Base-by-base conservation (phyloP, 1,139 yeast genomes). In the Debaryomycetaceae sp. region DNA sequence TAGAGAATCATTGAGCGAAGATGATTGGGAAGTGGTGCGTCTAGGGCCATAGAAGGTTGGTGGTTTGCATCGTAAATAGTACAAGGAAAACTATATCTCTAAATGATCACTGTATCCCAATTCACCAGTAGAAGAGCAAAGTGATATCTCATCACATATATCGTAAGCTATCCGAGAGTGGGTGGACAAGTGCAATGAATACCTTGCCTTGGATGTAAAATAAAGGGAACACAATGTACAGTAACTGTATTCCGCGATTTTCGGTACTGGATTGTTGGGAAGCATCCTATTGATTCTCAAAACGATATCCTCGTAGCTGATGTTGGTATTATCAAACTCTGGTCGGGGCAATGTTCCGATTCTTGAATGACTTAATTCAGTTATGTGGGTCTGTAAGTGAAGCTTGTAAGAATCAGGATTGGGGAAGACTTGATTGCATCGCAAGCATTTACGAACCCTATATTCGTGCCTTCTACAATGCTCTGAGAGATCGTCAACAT, bases 31-130 rank as follows among this genome's bases (percentile, higher is more conserved):
- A 38, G 58, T 85, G 24, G 68, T 72, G 38, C 79, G 97, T 66
- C 68, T 90, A 40, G 89, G 96, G 4, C 96, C 97, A 53, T 88
- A 62, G 60, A 35, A n/a, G n/a, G 5, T 23, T 24, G 23, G 13
- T 4, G 38, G 22, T 17, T 36, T 17, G 24, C 11, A 17, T 17
- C 20, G 20, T 17, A 17, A 17, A 17, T 17, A 17, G 20, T 17
- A 17, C 20, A 17, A 17, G 20, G 20, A 17, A 17, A 17, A 17
- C 20, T 17, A 27, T 8, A 27, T 8, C 11, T 27, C 31, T 27
- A 27, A 27, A 27, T 11, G 11, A 8, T 27, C 31, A 8, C 31
- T 11, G 31, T 27, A 27, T 27, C 31, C 31, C 31, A 27, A 27
- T 27, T 27, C 31, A 27, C 11, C 31, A 7, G 31, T 27, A 27